phyloP scores from a whole-genome alignment of 2,329 filamentous ascomycete genomes.

The Seiridium unicorne region DNA sequence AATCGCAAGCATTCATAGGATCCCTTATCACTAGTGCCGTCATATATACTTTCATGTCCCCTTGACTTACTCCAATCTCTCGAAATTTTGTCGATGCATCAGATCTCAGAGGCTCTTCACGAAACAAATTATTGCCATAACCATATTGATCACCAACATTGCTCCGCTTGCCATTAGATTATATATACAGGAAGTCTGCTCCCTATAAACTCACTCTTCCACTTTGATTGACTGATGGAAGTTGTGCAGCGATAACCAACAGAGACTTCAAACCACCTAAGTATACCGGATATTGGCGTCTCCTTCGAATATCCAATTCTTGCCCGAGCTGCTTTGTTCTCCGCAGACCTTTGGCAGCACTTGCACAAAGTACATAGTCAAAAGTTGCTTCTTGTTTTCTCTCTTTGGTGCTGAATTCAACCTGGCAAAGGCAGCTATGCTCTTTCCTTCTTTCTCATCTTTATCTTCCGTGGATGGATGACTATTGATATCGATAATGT shows the following conservation, averaged over 20 bases:
- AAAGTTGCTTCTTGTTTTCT: neutral
- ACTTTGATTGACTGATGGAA: neutral
- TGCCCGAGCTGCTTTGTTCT: neutral
- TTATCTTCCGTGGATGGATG: neutral
- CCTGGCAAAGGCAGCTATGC: neutral
- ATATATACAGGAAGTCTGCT: neutral
- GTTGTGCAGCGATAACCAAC: neutral
- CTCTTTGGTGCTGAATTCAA: neutral
- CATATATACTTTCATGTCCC: no score
- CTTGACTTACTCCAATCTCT: no score
- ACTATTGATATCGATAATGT: neutral
- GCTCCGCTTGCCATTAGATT: neutral
- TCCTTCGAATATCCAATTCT: neutral
- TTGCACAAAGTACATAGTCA: neutral
- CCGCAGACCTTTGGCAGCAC: neutral
- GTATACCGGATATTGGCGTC: neutral
- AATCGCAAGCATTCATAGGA: no score
- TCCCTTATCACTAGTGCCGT: no score
- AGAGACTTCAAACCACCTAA: neutral
- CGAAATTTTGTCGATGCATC: no score
- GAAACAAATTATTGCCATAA: no score
- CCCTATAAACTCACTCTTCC: neutral
- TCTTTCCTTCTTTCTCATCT: no score
- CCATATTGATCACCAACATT: neutral
- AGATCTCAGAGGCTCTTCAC: no score